A percentile compares a stretch with the other conserved stretches of the same genome.
phyloP scores from a whole-genome alignment of 2,329 filamentous ascomycete species.

The Verticillium dahliae region DNA sequence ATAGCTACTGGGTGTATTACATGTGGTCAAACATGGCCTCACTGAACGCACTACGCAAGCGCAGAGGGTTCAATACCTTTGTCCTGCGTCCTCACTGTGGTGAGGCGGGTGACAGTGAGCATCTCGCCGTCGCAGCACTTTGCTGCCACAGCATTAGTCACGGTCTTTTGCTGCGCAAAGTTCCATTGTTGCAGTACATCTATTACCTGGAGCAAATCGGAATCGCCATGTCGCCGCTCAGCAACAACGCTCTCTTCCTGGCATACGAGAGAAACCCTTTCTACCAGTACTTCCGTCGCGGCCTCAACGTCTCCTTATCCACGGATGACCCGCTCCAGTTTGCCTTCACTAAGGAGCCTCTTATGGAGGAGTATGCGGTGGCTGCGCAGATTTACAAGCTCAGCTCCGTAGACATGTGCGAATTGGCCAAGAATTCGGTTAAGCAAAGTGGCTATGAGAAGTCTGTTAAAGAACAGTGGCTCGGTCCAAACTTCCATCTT shows the following conservation, averaged over 20 bases:
- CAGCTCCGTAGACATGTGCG: slow-evolving; percentile 95
- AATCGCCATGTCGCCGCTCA: slow-evolving; percentile 98
- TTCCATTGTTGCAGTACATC: slow-evolving; percentile 89
- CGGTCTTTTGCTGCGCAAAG: slow-evolving; percentile 84
- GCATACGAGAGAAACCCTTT: slow-evolving; percentile 97
- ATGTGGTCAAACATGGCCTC: slow-evolving; percentile 91
- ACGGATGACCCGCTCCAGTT: slow-evolving; percentile 97
- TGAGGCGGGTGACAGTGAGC: slow-evolving; percentile 94
- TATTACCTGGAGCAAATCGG: slow-evolving; percentile 98
- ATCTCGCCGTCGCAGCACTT: slow-evolving; percentile 82
- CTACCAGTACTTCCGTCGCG: slow-evolving; percentile 88
- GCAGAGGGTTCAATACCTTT: slow-evolving; percentile 93
- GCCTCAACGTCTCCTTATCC: slow-evolving; percentile 90
- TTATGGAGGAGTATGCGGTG: slow-evolving; percentile 97
- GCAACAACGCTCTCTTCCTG: slow-evolving; percentile 94
- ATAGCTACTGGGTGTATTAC: slow-evolving; percentile 99
- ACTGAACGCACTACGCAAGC: slow-evolving; percentile 84
- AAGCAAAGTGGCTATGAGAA: slow-evolving; percentile 91
- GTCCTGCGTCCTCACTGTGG: slow-evolving; percentile 89
- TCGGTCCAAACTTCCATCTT: slow-evolving; percentile 70
- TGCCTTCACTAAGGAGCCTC: slow-evolving; percentile 93
- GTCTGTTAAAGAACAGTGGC: slow-evolving; percentile 83
- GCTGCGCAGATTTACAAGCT: slow-evolving; percentile 98
- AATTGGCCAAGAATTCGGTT: slow-evolving; percentile 93
- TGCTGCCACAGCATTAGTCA: slow-evolving; percentile 98